phyloP scores from a whole-genome alignment of 768 basidiomycete species.

The Lactifluus volemus region DNA sequence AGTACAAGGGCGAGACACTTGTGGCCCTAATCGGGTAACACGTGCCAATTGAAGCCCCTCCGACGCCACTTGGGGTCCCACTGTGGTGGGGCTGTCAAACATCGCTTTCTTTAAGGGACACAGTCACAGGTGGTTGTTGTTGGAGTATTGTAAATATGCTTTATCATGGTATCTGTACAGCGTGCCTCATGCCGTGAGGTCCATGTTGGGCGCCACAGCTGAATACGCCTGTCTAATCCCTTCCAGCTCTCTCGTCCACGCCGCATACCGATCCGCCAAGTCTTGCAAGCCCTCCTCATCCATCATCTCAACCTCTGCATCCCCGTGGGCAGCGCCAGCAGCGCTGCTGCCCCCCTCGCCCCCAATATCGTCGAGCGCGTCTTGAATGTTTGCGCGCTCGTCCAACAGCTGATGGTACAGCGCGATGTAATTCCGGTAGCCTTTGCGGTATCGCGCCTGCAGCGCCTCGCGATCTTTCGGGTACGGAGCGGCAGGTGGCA shows the following conservation, averaged over 20 bases:
- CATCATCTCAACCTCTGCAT: slow-evolving; percentile 41
- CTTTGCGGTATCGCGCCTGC: slow-evolving; percentile 42
- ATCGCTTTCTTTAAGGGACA: no score
- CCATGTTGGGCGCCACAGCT: slow-evolving; percentile 22
- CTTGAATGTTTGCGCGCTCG: slow-evolving; percentile 46
- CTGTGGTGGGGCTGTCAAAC: no score
- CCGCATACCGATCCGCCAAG: slow-evolving; percentile 37
- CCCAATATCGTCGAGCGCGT: slow-evolving; percentile 37
- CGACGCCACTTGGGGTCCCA: no score
- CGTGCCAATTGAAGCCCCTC: not conserved
- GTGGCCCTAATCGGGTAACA: no score
- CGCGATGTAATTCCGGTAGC: slow-evolving; percentile 44
- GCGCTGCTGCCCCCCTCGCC: slow-evolving; percentile 24
- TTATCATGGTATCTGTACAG: no score
- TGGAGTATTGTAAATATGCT: no score
- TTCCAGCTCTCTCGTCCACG: slow-evolving; percentile 45
- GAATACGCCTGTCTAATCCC: slow-evolving; percentile 36
- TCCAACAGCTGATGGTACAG: slow-evolving; percentile 38
- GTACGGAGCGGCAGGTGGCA: slow-evolving; percentile 24
- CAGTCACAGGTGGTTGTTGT: no score
- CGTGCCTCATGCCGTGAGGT: not conserved
- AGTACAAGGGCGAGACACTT: no score
- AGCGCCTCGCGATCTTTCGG: slow-evolving; percentile 44
- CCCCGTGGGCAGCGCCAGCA: slow-evolving; percentile 29
- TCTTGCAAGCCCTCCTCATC: slow-evolving; percentile 38